Conservation (phyloP, 306 rosid species). For the Vigna reflexopilosa region DNA sequence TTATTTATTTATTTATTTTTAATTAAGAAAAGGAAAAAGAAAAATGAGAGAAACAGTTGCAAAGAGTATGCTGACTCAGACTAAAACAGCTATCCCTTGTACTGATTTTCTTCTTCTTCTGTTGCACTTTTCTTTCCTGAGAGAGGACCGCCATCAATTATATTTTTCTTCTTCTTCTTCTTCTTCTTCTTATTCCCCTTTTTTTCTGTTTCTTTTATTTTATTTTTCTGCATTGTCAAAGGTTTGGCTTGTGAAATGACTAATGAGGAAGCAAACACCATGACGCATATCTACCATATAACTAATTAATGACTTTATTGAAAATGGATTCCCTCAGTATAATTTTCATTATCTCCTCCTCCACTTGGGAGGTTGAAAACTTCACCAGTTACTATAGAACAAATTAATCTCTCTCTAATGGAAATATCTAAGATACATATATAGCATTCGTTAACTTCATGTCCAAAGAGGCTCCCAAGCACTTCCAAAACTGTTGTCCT, state of each 20-base stretch:
- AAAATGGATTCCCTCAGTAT: conserved; percentile 39
- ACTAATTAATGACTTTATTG: conserved; percentile 54
- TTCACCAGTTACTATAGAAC: conserved; percentile 39
- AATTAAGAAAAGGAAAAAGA: conserved; percentile 24
- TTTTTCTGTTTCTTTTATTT: background rate
- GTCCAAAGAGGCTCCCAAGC: conserved; percentile 86
- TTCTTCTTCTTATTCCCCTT: background rate
- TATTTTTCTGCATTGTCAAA: conserved; percentile 40
- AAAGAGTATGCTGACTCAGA: conserved; percentile 49
- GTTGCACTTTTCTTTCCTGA: conserved; percentile 35
- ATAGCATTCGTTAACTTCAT: conserved; percentile 37
- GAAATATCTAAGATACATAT: conserved; percentile 9
- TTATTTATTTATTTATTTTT: background rate
- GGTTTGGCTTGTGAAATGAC: conserved; percentile 52
- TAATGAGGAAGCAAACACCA: conserved; percentile 46
- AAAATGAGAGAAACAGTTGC: conserved; percentile 34
- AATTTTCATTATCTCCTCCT: conserved; percentile 43
- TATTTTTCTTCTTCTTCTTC: background rate
- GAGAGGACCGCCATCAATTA: conserved; percentile 39
- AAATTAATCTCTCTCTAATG: conserved; percentile 39
- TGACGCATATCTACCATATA: conserved; percentile 52
- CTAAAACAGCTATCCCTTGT: conserved; percentile 35
- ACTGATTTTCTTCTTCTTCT: conserved; percentile 39
- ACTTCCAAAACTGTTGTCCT: conserved; percentile 59
- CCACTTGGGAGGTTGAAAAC: conserved; percentile 41